phyloP scores from a whole-genome alignment of 2,329 filamentous ascomycete genomes.

The Biscogniauxia marginata region DNA sequence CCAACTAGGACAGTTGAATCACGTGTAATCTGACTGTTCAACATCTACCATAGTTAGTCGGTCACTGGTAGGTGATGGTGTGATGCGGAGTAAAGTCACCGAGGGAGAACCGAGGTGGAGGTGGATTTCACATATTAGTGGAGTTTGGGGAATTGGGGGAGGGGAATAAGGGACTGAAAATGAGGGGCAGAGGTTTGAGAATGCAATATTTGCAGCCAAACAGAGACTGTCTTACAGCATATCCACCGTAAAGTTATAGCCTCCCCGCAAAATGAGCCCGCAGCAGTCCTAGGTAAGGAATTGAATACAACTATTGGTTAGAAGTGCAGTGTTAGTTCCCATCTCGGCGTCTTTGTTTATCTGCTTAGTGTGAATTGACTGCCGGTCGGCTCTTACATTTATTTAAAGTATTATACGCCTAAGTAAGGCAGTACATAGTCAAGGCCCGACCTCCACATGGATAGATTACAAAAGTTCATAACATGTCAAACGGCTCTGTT shows the following conservation, averaged over 20 bases:
- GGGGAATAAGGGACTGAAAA: not conserved
- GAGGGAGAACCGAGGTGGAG: constrained; percentile 4
- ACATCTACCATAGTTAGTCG: not conserved
- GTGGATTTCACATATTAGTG: not conserved
- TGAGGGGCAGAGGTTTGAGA: not conserved
- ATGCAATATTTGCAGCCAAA: not conserved
- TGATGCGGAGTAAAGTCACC: not conserved
- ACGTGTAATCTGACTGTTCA: not conserved
- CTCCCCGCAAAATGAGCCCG: not conserved
- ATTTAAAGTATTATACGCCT: no score
- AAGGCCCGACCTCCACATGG: no score
- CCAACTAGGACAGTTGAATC: not conserved
- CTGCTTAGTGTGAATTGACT: not conserved
- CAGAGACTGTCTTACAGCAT: not conserved
- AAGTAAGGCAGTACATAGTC: no score
- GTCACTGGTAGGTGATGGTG: not conserved
- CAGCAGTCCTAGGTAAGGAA: not conserved
- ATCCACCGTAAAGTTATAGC: not conserved
- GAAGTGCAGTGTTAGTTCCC: no score
- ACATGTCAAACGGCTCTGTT: no score
- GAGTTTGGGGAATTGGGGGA: constrained; percentile 1
- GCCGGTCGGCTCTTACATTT: no score
- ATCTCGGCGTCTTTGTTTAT: no score
- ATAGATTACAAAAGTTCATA: no score
- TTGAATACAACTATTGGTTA: no score